phyloP scores from a whole-genome alignment of 1,139 yeast genomes.

The Kodamaea arcana region DNA sequence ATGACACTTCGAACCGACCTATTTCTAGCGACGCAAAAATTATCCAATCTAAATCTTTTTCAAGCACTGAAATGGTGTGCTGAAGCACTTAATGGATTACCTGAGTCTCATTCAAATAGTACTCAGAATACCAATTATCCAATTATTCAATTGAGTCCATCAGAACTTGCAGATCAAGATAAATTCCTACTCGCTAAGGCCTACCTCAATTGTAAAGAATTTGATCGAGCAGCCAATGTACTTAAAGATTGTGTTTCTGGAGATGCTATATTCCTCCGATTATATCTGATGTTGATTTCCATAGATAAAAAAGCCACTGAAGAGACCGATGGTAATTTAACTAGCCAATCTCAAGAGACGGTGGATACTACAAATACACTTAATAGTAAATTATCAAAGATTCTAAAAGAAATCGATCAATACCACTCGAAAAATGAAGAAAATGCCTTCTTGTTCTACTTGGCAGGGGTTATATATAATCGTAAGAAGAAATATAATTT shows the following conservation, averaged over 20 bases:
- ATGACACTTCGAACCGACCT: constrained; percentile 21
- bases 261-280: constrained; percentile 56
- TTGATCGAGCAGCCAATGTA: constrained; percentile 67
- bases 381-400: constrained; percentile 34
- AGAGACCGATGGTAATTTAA: constrained; percentile 58
- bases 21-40: constrained; percentile 21
- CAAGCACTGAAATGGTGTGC: constrained; percentile 81
- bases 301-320: constrained; percentile 75
- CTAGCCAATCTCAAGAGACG: constrained; percentile 9
- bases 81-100: constrained; percentile 61
- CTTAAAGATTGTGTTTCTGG: constrained; percentile 52
- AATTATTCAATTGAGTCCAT: constrained; percentile 7
- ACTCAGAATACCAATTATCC: constrained; percentile 13
- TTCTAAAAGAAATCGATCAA: constrained; percentile 40
- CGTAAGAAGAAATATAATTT: constrained; percentile 55
- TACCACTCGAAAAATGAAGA: constrained; percentile 21
- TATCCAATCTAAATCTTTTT: constrained; percentile 47
- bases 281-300: constrained; percentile 66
- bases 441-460: constrained; percentile 65
- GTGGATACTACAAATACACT: constrained; percentile 16
- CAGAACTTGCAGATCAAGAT: constrained; percentile 36
- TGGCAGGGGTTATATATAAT: constrained; percentile 62
- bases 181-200: constrained; percentile 60
- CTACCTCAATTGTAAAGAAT: constrained; percentile 81
- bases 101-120: constrained; percentile 3